Percentiles rank a stretch among this genome's conserved stretches.
Conservation (phyloP, 345 rosid species). For the Eutrema heterophyllum region DNA sequence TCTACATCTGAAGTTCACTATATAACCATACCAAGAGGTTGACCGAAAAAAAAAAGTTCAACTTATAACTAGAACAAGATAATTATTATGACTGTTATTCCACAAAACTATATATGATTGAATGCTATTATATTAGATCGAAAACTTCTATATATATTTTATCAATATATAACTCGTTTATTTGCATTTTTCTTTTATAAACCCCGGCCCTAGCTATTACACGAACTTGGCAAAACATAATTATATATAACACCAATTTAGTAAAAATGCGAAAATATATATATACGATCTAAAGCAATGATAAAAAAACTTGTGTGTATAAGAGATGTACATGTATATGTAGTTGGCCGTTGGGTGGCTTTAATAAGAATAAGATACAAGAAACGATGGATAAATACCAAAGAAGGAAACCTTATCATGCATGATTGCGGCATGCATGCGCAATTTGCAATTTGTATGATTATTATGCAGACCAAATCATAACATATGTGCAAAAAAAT, state of each 20-base stretch:
- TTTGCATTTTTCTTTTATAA: neutral
- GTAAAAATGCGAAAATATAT: neutral
- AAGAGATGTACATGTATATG: constrained; percentile 4
- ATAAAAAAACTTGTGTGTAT: neutral
- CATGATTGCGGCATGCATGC: constrained; percentile 36
- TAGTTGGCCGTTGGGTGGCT: constrained; percentile 26
- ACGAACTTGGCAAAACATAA: neutral
- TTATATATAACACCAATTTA: neutral
- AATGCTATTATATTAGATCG: neutral
- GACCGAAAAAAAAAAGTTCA: too few species aligned
- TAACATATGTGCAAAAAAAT: constrained; percentile 15
- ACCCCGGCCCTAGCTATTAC: neutral
- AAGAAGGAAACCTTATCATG: constrained; percentile 30
- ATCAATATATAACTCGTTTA: neutral
- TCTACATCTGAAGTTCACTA: too few species aligned
- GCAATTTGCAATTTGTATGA: constrained; percentile 24
- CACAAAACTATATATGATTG: neutral
- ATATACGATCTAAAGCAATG: neutral
- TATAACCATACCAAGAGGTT: neutral
- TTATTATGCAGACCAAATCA: constrained; percentile 18
- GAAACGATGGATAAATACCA: constrained; percentile 5
- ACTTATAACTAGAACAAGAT: neutral
- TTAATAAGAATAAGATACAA: constrained; percentile 6
- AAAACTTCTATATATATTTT: neutral
- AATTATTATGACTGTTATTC: neutral